These are phyloP conservation scores for Metschnikowia arizonensis DNA, from an alignment of 805 yeast genomes.

Conservation along the genomic window DNA sequence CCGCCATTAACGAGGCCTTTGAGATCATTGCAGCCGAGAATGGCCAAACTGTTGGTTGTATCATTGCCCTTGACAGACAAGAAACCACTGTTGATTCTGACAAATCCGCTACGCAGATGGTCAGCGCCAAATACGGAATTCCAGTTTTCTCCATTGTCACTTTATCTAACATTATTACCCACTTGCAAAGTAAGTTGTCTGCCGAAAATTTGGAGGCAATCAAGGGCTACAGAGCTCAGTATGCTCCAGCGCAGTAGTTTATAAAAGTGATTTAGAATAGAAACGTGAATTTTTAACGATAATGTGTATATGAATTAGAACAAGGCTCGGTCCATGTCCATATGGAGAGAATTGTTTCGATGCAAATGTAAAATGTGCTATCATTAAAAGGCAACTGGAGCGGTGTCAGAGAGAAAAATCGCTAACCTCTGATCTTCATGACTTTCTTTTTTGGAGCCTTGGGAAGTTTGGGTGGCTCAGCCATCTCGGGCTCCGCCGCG, in stretches of 20 bases:
- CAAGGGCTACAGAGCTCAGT: constrained; percentile 52
- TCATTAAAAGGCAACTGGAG: not conserved
- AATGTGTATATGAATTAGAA: not conserved
- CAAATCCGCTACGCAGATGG: constrained; percentile 77
- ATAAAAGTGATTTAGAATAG: not conserved
- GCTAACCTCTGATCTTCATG: constrained; percentile 55
- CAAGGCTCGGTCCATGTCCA: not conserved
- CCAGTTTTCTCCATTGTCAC: constrained; percentile 83
- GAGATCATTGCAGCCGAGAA: constrained; percentile 63
- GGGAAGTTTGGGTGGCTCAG: constrained; percentile 34
- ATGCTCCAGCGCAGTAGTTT: constrained; percentile 34
- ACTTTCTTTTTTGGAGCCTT: constrained; percentile 52
- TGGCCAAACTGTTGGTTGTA: constrained; percentile 77
- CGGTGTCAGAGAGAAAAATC: too few species aligned
- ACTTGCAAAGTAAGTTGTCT: constrained; percentile 53
- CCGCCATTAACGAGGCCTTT: constrained; percentile 94
- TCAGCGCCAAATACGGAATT: constrained; percentile 63
- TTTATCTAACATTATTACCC: constrained; percentile 67
- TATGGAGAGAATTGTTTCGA: not conserved
- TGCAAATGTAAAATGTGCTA: not conserved
- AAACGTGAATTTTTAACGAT: not conserved
- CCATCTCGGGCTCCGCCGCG: constrained; percentile 43
- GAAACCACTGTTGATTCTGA: constrained; percentile 71
- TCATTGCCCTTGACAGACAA: constrained; percentile 93
- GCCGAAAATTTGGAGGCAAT: constrained; percentile 55